These are phyloP conservation scores for Penicillium cataractarum DNA, from an alignment of 495 filamentous ascomycete species.

Conservation along the genomic window DNA sequence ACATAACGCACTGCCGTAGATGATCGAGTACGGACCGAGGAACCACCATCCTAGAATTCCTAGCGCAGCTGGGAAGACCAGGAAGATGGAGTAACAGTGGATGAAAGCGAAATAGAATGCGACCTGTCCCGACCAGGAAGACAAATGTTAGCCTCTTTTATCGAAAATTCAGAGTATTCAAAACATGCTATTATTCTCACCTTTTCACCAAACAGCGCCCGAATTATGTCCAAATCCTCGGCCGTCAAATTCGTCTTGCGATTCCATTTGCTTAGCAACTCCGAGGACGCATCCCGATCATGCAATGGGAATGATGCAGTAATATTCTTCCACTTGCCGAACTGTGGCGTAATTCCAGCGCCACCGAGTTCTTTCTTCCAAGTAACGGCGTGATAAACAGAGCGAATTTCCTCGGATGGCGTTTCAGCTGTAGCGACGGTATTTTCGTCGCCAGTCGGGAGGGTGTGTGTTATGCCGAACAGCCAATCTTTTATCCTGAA, in stretches of 20 bases:
- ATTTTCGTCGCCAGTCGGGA: constrained; percentile 58
- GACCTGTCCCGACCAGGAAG: constrained; percentile 46
- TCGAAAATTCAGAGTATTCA: neutral
- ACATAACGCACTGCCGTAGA: constrained; percentile 75
- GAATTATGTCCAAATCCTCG: constrained; percentile 78
- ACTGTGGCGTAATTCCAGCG: constrained; percentile 80
- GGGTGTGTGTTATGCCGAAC: constrained; percentile 73
- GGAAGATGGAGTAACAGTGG: constrained; percentile 84
- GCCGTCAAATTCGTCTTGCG: constrained; percentile 70
- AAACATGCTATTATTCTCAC: constrained; percentile 38
- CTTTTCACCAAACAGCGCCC: constrained; percentile 86
- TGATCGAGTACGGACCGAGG: constrained; percentile 77
- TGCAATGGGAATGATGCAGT: constrained; percentile 89
- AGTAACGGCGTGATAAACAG: constrained; percentile 85
- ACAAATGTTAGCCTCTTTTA: neutral
- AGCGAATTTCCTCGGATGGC: constrained; percentile 87
- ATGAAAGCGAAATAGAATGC: constrained; percentile 97
- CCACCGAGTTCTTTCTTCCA: constrained; percentile 79
- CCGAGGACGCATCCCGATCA: constrained; percentile 80
- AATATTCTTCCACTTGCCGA: constrained; percentile 82
- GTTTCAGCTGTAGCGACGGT: constrained; percentile 65
- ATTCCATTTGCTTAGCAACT: constrained; percentile 84
- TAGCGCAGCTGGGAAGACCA: constrained; percentile 78
- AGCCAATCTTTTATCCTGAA: constrained; percentile 91
- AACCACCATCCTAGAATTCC: constrained; percentile 77